A percentile compares a stretch with the other conserved stretches of the same genome.
phyloP scores from a whole-genome alignment of 805 yeast genomes.

The Candida sonorensis region DNA sequence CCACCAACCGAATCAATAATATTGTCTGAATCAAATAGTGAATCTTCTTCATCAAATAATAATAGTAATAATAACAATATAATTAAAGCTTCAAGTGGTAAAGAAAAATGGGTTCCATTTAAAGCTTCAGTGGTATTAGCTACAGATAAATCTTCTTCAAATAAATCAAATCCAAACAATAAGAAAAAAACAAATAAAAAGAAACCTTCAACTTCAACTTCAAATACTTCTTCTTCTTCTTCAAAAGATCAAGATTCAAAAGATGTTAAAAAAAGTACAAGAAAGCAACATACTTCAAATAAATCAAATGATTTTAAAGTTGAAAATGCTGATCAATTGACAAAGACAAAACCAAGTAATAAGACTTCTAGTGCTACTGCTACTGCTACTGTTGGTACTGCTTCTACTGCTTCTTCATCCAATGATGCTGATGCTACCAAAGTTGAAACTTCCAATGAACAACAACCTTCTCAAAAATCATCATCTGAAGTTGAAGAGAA shows the following conservation, averaged over 20 bases:
- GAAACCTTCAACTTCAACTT: conserved; percentile 3
- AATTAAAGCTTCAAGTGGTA: conserved; percentile 32
- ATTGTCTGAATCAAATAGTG: conserved; percentile 16
- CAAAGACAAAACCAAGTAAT: too few relatives aligned
- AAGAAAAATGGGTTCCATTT: conserved; percentile 71
- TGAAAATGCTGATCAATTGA: conserved; percentile 1
- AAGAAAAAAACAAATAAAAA: conserved; percentile 21
- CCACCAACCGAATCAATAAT: conserved; percentile 26
- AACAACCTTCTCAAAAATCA: too few relatives aligned
- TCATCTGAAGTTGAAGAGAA: too few relatives aligned
- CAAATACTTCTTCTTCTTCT: conserved; percentile 4
- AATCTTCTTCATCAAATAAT: conserved; percentile 10
- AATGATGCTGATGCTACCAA: too few relatives aligned
- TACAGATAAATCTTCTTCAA: conserved; percentile 10
- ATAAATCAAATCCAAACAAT: conserved; percentile 9
- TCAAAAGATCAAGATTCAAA: conserved; percentile 5
- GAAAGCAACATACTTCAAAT: conserved; percentile 1
- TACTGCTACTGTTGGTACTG: too few relatives aligned
- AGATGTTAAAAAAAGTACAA: conserved; percentile 1
- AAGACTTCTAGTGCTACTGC: too few relatives aligned
- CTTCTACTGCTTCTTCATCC: too few relatives aligned
- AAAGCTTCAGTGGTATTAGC: conserved; percentile 45
- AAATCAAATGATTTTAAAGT: not conserved
- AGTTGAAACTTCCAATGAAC: too few relatives aligned
- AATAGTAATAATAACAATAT: too few relatives aligned